Conservation (phyloP, 805 yeast genomes). For the Kuraishia cidri region DNA sequence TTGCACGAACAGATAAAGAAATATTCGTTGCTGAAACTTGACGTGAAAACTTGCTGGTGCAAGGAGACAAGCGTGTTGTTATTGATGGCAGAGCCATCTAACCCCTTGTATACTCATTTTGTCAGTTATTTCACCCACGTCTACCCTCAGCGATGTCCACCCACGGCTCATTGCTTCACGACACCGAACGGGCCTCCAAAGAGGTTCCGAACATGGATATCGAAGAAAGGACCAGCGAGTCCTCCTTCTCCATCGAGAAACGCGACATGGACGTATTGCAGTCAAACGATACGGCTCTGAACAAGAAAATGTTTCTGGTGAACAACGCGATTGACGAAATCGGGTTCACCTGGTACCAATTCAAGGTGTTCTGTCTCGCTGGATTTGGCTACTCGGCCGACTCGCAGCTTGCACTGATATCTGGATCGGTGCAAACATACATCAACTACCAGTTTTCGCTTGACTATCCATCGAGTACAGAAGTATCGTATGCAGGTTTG, state of each 20-base stretch:
- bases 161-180: no score
- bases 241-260: not conserved
- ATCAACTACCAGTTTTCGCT: constrained; percentile 38
- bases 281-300: constrained; percentile 26
- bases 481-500: constrained; percentile 40
- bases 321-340: constrained; percentile 52
- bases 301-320: constrained; percentile 31
- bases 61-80: no score
- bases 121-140: not conserved
- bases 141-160: no score
- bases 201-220: no score
- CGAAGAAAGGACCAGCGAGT: not conserved
- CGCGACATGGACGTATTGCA: constrained; percentile 15
- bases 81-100: no score
- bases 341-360: constrained; percentile 51
- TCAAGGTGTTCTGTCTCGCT: constrained; percentile 36
- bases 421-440: constrained; percentile 33
- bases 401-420: constrained; percentile 39
- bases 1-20: no score
- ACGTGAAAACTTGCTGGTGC: no score
- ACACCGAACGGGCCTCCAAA: no score
- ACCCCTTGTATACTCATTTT: no score
- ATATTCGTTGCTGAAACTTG: no score
- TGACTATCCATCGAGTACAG: constrained; percentile 32
- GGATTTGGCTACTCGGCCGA: constrained; percentile 53